A percentile compares a stretch with the other conserved stretches of the same genome.
Evolutionary conservation across 169 alveolate species (phyloP).

Genomic region (Theileria annulata): DNA sequence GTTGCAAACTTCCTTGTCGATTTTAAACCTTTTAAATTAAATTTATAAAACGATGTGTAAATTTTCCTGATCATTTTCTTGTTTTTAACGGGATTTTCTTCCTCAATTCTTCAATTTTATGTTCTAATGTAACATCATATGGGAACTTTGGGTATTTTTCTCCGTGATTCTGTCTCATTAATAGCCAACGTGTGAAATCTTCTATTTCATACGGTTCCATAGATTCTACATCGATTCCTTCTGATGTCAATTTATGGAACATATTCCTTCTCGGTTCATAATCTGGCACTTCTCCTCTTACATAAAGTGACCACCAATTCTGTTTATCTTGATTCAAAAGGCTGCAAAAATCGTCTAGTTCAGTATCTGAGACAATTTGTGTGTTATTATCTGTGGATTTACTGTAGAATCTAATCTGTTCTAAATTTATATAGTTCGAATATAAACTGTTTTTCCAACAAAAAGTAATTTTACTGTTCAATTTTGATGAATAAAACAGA

Average conservation of each 20-base stretch:
- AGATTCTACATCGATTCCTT: slow-evolving; percentile 76
- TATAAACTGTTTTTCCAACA: background rate
- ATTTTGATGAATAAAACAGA: slow-evolving; percentile 2
- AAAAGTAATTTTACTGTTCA: background rate
- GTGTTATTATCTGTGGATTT: background rate
- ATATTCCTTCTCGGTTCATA: slow-evolving; percentile 78
- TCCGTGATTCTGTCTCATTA: slow-evolving; percentile 76
- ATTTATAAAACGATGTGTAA: background rate
- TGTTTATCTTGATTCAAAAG: slow-evolving; percentile 47
- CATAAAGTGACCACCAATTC: slow-evolving; percentile 79
- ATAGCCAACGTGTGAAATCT: slow-evolving; percentile 79
- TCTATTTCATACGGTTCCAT: slow-evolving; percentile 81
- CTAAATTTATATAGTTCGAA: background rate
- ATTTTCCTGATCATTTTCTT: slow-evolving; percentile 22
- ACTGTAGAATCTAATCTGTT: background rate
- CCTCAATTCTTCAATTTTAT: slow-evolving; percentile 70
- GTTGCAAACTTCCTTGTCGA: slow-evolving; percentile 2
- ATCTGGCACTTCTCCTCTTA: slow-evolving; percentile 81
- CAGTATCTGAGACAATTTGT: slow-evolving; percentile 9
- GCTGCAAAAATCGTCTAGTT: slow-evolving; percentile 22
- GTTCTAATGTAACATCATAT: slow-evolving; percentile 78
- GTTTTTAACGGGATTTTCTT: slow-evolving; percentile 73
- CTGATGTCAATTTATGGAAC: slow-evolving; percentile 66
- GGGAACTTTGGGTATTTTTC: slow-evolving; percentile 79
- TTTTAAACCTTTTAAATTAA: background rate